Base-by-base conservation (phyloP, 2,329 filamentous ascomycete genomes). In the Pseudogymnoascus pannorum region DNA sequence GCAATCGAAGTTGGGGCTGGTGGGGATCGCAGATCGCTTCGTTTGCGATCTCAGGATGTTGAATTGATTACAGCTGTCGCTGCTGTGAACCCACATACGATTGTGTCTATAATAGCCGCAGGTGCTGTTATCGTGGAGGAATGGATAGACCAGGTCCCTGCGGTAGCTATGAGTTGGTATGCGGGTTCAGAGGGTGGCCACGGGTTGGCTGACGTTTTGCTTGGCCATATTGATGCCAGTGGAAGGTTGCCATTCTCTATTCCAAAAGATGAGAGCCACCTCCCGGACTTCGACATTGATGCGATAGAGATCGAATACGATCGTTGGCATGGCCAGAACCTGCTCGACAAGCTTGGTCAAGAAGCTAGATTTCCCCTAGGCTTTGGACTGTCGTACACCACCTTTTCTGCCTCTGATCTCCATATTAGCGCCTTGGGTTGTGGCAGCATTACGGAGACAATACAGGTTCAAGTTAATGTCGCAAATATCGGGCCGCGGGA, bases 331-430 rank as follows among this genome's bases (percentile, higher is more conserved):
- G 68, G 69, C 11, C 68, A 70, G 35, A 61, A 65, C 24, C 57
- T 68, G 11, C 62, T 71, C 6, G 68, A 70, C 58, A 66, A 64
- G 48, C 54, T 58, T 11, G 24, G 24, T 22, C n/a, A 14, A 14
- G 4, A 35, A 14, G 33, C 33, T 35, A 35, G 33, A 14, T 87
- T 86, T 72, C 76, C 82, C 51, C 87, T 87, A 67, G 84, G 84
- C 16, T 80, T 85, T 67, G 84, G 84, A 11, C 72, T 87, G 8
- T 83, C 81, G 6, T 87, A 87, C 68, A 51, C 42, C 24, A 16
- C 12, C 24, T 57, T 57, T 24, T 20, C 48, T 11, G 16, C 14
- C n/a, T 2, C 48, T 9, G 20, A 57, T 24, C 48, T 57, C 11
- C 48, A 20, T 7, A 31, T 24, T 11, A 20, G 9, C n/a, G 9